Conservation (phyloP, 352 stramenopile species). For the Phytophthora niederhauseri region DNA sequence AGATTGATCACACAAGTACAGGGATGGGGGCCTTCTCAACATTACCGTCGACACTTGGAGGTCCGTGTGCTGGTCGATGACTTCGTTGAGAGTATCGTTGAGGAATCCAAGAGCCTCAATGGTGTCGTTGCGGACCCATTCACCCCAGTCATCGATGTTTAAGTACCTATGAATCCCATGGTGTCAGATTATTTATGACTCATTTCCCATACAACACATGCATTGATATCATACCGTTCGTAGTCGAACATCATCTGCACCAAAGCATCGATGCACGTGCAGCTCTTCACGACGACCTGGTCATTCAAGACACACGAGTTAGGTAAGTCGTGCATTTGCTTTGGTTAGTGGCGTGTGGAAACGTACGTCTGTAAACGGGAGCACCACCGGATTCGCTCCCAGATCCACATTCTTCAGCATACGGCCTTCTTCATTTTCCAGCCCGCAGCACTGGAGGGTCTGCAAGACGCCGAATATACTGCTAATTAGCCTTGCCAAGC, state of each 20-base stretch:
- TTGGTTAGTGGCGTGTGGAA: neutral
- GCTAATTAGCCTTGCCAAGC: neutral
- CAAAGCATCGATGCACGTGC: conserved; percentile 58
- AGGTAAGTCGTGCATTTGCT: no score
- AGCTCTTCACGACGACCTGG: conserved; percentile 71
- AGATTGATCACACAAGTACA: neutral
- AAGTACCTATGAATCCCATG: conserved; percentile 43
- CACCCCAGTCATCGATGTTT: conserved; percentile 83
- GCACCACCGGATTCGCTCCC: conserved; percentile 42
- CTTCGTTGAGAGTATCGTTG: conserved; percentile 76
- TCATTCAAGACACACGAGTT: neutral
- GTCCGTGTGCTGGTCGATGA: conserved; percentile 76
- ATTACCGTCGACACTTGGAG: conserved; percentile 78
- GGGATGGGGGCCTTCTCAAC: neutral
- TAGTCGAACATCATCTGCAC: conserved; percentile 87
- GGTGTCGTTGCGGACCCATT: conserved; percentile 74
- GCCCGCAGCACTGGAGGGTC: conserved; percentile 56
- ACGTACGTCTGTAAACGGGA: conserved; percentile 69
- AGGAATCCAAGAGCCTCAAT: conserved; percentile 75
- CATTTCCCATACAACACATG: neutral
- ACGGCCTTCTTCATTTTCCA: conserved; percentile 56
- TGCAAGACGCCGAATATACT: conserved; percentile 9
- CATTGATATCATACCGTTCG: conserved; percentile 47
- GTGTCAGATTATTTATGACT: neutral
- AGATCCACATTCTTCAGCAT: conserved; percentile 70